Evolutionary conservation across 257 asterid species (phyloP).

Genomic region (Henckelia pumila): DNA sequence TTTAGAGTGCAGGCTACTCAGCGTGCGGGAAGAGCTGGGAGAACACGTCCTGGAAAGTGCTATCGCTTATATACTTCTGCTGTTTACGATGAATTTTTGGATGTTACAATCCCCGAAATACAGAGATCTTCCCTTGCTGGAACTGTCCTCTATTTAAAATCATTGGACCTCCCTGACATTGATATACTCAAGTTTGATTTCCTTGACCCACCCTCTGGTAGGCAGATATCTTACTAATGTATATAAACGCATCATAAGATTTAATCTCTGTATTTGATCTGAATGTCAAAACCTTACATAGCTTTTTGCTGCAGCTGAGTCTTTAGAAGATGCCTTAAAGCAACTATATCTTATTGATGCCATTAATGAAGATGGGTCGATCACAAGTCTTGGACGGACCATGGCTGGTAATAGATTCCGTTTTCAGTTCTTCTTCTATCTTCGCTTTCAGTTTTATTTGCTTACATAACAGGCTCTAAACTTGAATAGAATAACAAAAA

Average conservation of each 20-base stretch:
- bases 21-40: slow-evolving; percentile 98
- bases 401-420: slow-evolving; percentile 68
- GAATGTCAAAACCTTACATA: slow-evolving; percentile 24
- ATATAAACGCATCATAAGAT: slow-evolving; percentile 5
- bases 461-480: background rate
- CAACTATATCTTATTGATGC: slow-evolving; percentile 89
- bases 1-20: slow-evolving; percentile 96
- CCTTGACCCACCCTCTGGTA: slow-evolving; percentile 93
- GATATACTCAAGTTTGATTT: slow-evolving; percentile 90
- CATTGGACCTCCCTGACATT: slow-evolving; percentile 84
- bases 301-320: slow-evolving; percentile 59
- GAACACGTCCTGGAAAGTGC: slow-evolving; percentile 96
- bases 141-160: slow-evolving; percentile 85
- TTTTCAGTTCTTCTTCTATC: slow-evolving; percentile 16
- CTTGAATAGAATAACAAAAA: background rate
- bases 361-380: slow-evolving; percentile 76
- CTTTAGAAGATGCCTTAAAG: slow-evolving; percentile 90
- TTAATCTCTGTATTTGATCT: slow-evolving; percentile 14
- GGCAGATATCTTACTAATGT: slow-evolving; percentile 29
- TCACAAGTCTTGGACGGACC: slow-evolving; percentile 74
- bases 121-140: slow-evolving; percentile 98
- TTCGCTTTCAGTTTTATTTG: background rate
- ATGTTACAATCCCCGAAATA: slow-evolving; percentile 91
- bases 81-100: slow-evolving; percentile 72
- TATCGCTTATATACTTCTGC: slow-evolving; percentile 77